phyloP scores from a whole-genome alignment of 208 protist species.

The Trypanosoma mega region DNA sequence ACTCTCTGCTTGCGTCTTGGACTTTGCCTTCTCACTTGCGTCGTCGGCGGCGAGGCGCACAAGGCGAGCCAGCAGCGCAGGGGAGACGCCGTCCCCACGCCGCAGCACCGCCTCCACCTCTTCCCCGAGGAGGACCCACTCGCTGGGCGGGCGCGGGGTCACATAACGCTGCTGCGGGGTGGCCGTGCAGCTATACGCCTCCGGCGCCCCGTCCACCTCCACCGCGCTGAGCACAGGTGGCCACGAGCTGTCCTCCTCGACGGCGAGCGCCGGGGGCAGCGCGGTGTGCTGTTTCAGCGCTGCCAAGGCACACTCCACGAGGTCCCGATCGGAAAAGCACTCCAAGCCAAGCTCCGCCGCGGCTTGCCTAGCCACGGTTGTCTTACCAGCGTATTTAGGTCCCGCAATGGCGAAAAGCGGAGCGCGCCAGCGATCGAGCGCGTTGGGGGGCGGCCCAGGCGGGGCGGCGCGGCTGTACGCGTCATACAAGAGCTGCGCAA shows the following conservation, averaged over 20 bases:
- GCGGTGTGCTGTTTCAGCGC: background rate
- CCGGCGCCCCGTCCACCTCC: conserved; percentile 15
- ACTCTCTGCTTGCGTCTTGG: too few relatives aligned
- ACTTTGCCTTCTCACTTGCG: too few relatives aligned
- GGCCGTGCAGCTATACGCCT: too few relatives aligned
- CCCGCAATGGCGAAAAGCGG: conserved; percentile 73
- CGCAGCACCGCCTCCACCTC: conserved; percentile 41
- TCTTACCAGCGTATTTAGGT: conserved; percentile 80
- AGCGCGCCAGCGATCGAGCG: conserved; percentile 48
- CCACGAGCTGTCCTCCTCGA: background rate
- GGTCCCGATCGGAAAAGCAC: conserved; percentile 50
- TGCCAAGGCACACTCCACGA: conserved; percentile 52
- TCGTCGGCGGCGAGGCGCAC: background rate
- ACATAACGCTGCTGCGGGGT: too few relatives aligned
- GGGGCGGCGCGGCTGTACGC: conserved; percentile 19
- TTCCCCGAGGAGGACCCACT: conserved; percentile 42
- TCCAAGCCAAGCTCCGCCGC: conserved; percentile 40
- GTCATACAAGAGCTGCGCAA: conserved; percentile 31
- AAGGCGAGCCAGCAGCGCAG: conserved; percentile 26
- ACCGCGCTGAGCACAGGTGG: too few relatives aligned
- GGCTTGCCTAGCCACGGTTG: conserved; percentile 48
- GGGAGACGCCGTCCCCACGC: conserved; percentile 42
- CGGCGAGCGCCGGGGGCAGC: background rate
- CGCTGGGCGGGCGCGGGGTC: too few relatives aligned
- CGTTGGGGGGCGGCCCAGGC: conserved; percentile 7